These are phyloP conservation scores for Exophiala dermatitidis DNA, from an alignment of 2,329 filamentous ascomycete species.

Conservation along the genomic window DNA sequence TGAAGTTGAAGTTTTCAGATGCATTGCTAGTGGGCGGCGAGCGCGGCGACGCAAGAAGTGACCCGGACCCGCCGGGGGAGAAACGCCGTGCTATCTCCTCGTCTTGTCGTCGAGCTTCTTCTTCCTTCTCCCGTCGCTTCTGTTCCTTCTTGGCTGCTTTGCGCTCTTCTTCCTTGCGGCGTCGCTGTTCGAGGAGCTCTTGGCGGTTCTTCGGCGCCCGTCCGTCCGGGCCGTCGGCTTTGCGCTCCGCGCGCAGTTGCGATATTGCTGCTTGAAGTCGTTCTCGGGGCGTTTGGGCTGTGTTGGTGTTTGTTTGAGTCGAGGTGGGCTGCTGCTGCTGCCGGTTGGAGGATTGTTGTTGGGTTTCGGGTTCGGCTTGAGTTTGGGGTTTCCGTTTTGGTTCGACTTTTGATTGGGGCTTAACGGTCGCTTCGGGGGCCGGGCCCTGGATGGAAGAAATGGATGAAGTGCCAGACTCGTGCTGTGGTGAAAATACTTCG, in stretches of 20 bases:
- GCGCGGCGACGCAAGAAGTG: conserved; percentile 48
- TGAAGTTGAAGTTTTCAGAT: conserved; percentile 72
- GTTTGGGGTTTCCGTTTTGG: conserved; percentile 13
- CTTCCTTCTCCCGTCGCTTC: conserved; percentile 66
- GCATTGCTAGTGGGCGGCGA: conserved; percentile 38
- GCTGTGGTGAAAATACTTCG: conserved; percentile 31
- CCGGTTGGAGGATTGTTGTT: conserved; percentile 10
- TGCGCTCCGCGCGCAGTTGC: conserved; percentile 73
- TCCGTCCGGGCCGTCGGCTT: conserved; percentile 77
- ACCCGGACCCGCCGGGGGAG: conserved; percentile 53
- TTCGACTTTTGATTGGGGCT: not conserved
- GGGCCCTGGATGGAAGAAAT: conserved; percentile 57
- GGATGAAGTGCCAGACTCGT: conserved; percentile 54
- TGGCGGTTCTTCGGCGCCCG: conserved; percentile 77
- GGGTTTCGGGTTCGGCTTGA: not conserved
- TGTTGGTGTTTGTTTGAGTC: not conserved
- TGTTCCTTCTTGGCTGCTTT: conserved; percentile 85
- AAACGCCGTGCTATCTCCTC: conserved; percentile 50
- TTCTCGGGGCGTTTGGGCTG: conserved; percentile 34
- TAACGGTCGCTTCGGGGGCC: conserved; percentile 8
- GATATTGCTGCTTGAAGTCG: conserved; percentile 78
- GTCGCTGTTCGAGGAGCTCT: conserved; percentile 82
- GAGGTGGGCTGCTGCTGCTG: not conserved
- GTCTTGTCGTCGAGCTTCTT: conserved; percentile 60
- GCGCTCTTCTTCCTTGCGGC: conserved; percentile 78